Conservation (phyloP, 1,139 yeast genomes). For the Petasospora rhodanensis region DNA sequence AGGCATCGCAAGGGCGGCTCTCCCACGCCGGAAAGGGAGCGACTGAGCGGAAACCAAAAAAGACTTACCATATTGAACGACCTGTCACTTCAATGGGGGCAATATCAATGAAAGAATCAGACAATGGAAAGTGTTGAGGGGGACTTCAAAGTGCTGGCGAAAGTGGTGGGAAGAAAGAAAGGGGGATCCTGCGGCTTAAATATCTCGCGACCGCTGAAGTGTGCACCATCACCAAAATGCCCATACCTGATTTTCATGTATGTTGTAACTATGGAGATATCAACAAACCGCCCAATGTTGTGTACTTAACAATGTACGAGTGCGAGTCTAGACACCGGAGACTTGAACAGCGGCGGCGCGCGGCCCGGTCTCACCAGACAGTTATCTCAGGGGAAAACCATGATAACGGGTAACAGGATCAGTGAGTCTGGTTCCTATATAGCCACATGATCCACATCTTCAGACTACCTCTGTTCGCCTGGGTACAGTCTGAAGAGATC, state of each 20-base stretch:
- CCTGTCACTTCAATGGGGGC: too few relatives aligned
- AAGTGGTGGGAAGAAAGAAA: background rate
- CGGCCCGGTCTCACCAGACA: too few relatives aligned
- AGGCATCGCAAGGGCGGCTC: too few relatives aligned
- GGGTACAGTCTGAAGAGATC: too few relatives aligned
- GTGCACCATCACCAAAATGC: conserved; percentile 14
- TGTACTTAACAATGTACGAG: conserved; percentile 15
- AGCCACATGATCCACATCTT: too few relatives aligned
- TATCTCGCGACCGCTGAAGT: conserved; percentile 9
- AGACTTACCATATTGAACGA: conserved; percentile 1
- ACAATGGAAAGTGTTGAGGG: too few relatives aligned
- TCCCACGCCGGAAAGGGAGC: background rate
- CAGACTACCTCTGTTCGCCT: too few relatives aligned
- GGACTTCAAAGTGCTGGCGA: background rate
- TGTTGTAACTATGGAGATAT: conserved; percentile 18
- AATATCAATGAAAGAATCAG: too few relatives aligned
- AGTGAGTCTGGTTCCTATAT: too few relatives aligned
- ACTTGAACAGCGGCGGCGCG: conserved; percentile 5
- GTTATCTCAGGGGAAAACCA: too few relatives aligned
- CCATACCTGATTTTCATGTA: conserved; percentile 11
- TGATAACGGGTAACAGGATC: too few relatives aligned
- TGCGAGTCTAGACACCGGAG: conserved; percentile 10
- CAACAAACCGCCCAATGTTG: conserved; percentile 11
- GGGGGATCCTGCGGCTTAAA: conserved; percentile 14
- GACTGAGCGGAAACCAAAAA: too few relatives aligned